Evolutionary conservation across 352 stramenopile genomes (phyloP).

Genomic region (Globisporangium uncinulatum): DNA sequence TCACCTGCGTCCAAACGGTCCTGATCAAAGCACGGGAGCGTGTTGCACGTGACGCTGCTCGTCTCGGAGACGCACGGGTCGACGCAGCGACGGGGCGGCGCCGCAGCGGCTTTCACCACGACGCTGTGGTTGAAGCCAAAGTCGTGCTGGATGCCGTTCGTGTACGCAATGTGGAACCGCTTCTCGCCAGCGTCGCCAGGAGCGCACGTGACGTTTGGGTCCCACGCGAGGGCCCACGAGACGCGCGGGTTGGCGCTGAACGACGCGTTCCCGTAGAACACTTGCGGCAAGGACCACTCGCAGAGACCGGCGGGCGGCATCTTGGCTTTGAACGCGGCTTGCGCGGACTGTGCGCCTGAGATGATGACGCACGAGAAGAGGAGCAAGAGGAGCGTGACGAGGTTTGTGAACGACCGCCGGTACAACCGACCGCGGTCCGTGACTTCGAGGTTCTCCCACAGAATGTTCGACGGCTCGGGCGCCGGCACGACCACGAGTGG

Average conservation of each 20-base stretch:
- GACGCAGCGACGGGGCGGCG: slow-evolving; percentile 25
- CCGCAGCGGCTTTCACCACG: background rate
- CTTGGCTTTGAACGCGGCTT: slow-evolving; percentile 66
- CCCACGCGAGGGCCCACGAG: slow-evolving; percentile 50
- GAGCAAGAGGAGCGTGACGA: slow-evolving; percentile 68
- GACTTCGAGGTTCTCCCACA: slow-evolving; percentile 85
- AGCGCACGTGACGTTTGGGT: slow-evolving; percentile 42
- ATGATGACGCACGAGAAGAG: slow-evolving; percentile 73
- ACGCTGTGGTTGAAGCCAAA: slow-evolving; percentile 43
- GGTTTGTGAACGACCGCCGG: slow-evolving; percentile 59
- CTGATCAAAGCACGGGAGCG: slow-evolving; percentile 60
- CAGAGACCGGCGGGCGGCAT: slow-evolving; percentile 53
- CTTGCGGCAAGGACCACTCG: slow-evolving; percentile 37
- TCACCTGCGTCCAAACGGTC: slow-evolving; percentile 23
- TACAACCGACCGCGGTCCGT: slow-evolving; percentile 53
- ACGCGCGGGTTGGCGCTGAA: slow-evolving; percentile 26
- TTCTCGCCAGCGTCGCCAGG: slow-evolving; percentile 15
- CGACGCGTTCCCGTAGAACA: slow-evolving; percentile 55
- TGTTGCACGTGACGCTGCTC: slow-evolving; percentile 41
- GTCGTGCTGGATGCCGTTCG: slow-evolving; percentile 48
- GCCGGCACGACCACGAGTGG: slow-evolving; percentile 43
- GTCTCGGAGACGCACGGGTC: slow-evolving; percentile 60
- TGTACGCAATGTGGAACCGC: slow-evolving; percentile 57
- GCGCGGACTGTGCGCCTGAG: slow-evolving; percentile 64
- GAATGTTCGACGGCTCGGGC: slow-evolving; percentile 80